Base-by-base conservation (phyloP, 1,139 yeast species). In the Suhomyces chickasaworum region DNA sequence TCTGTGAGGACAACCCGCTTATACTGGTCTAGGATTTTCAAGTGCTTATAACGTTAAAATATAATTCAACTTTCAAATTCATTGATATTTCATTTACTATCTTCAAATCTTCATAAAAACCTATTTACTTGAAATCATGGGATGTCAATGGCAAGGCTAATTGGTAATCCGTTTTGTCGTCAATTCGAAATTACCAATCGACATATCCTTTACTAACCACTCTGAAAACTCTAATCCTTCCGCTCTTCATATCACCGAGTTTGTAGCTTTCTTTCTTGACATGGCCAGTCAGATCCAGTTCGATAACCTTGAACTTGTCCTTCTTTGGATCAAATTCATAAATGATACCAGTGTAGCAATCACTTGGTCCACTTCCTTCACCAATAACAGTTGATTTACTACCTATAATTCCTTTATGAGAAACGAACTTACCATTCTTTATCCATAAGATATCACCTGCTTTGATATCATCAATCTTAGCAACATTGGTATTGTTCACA, bases 371-470 rank as follows among this genome's bases (percentile, higher is more conserved):
- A 10, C 62, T 66, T 15, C 62, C 65, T 13, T 66, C 75, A 2
- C 77, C 78, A 16, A 89, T 64, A 1, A 66, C 65, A 39, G 67
- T 49, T 1, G 68, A 53, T 53, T 71, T 77, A 44, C 59, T 57
- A 2, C 59, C 57, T 12, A 81, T 77, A 35, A 81, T 59, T 45
- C 84, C 78, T 60, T 84, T 84, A 56, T 84, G 89, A 7, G 84
- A 80, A 49, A 79, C 82, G 66, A 91, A 90, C 51, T 78, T 78
- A 8, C 90, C 96, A 49, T 82, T 81, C 56, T 84, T 80, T 53
- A 89, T 78, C 50, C 89, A 86, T 40, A 89, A 68, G 15, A 93
- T 74, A 62, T 93, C 98, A 48, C 99, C 99, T 0, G 95, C 84
- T 42, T 79, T 77, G 47, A 89, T 79, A 39, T 83, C 88, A 46